Evolutionary conservation across 805 yeast species (phyloP).

Genomic region (Candida ulmi): DNA sequence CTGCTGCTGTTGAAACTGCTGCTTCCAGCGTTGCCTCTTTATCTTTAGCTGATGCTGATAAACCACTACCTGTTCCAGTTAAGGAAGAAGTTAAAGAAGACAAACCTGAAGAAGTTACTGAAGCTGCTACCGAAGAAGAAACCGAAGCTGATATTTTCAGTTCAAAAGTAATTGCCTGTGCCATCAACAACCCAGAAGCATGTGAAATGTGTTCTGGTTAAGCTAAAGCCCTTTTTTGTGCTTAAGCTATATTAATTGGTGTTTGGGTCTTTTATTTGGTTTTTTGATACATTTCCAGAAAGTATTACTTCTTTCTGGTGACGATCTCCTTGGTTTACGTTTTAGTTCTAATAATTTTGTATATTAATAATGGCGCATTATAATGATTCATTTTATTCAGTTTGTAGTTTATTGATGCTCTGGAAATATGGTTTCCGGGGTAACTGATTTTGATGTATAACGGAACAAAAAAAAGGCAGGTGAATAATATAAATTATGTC

Average conservation of each 20-base stretch:
- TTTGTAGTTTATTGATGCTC: background rate
- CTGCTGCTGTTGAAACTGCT: constrained; percentile 30
- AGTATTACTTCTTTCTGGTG: no score
- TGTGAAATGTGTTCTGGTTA: constrained; percentile 99
- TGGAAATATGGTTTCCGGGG: no score
- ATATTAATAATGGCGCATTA: no score
- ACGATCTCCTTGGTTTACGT: background rate
- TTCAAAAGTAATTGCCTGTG: constrained; percentile 93
- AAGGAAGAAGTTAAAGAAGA: constrained; percentile 11
- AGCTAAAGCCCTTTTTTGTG: constrained; percentile 4
- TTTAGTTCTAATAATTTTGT: background rate
- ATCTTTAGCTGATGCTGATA: constrained; percentile 31
- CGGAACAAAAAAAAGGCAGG: no score
- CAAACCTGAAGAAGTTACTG: constrained; percentile 20
- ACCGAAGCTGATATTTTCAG: constrained; percentile 79
- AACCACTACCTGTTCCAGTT: constrained; percentile 25
- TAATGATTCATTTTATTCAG: no score
- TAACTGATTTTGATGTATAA: no score
- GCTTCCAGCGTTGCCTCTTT: constrained; percentile 33
- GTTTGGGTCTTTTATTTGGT: no score
- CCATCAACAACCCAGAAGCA: constrained; percentile 93
- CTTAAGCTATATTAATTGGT: no score
- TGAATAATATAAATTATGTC: no score
- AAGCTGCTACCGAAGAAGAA: constrained; percentile 31
- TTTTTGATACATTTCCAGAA: no score